A percentile compares a stretch with the other conserved stretches of the same genome.
phyloP scores from a whole-genome alignment of 805 yeast species.

The Saccharomycopsis selenospora region DNA sequence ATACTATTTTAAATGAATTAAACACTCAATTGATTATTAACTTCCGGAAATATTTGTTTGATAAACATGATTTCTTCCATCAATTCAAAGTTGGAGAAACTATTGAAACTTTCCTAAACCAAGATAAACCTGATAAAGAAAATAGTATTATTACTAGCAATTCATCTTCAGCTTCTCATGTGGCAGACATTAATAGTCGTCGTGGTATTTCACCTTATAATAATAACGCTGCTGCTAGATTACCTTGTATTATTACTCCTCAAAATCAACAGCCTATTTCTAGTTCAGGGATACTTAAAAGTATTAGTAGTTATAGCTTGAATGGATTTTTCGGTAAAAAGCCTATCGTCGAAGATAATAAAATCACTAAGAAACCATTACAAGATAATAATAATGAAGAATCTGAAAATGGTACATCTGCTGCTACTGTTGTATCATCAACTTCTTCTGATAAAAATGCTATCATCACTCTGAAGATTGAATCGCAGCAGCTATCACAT shows the following conservation, averaged over 20 bases:
- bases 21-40: conserved; percentile 12
- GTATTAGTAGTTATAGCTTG: conserved; percentile 18
- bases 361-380: not conserved
- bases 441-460: not conserved
- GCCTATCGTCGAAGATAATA: too few species aligned
- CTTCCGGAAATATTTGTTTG: conserved; percentile 18
- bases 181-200: not conserved
- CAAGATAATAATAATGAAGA: conserved; percentile 3
- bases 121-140: not conserved
- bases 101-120: conserved; percentile 6
- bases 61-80: conserved; percentile 18
- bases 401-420: not conserved
- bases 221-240: not conserved
- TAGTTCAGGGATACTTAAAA: conserved; percentile 9
- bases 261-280: not conserved
- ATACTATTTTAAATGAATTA: not conserved
- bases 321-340: conserved; percentile 12
- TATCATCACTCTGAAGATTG: not conserved
- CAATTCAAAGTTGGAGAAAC: conserved; percentile 16
- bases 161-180: not conserved
- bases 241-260: conserved; percentile 1
- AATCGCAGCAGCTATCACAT: too few species aligned
- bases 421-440: not conserved
- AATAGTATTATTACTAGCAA: not conserved
- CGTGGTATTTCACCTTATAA: not conserved